Percentiles rank a stretch among this genome's conserved stretches.
phyloP scores from a whole-genome alignment of 2,329 filamentous ascomycete species.

The Exophiala calicioides region DNA sequence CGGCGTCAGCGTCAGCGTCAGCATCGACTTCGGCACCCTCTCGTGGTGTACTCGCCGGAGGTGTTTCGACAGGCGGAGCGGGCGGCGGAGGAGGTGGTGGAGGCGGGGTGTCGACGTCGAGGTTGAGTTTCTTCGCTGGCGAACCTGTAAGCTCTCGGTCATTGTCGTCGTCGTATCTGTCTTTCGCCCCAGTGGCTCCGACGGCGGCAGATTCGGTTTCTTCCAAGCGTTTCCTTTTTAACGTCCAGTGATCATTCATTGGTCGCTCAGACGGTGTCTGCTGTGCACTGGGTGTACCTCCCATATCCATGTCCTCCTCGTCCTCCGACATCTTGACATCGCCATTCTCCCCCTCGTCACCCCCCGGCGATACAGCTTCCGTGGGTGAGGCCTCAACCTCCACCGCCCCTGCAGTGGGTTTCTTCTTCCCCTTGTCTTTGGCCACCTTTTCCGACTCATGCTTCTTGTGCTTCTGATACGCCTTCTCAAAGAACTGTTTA shows the following conservation, averaged over 20 bases:
- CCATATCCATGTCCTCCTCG: slow-evolving; percentile 41
- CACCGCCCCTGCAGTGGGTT: slow-evolving; percentile 33
- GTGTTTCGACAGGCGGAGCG: slow-evolving; percentile 29
- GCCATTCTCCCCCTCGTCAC: slow-evolving; percentile 33
- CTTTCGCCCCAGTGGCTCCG: no score
- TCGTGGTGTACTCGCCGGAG: slow-evolving; percentile 26
- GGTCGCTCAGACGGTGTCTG: slow-evolving; percentile 21
- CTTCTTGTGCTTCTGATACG: slow-evolving; percentile 71
- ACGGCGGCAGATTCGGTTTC: slow-evolving; percentile 29
- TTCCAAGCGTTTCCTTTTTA: slow-evolving; percentile 65
- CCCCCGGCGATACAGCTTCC: slow-evolving; percentile 26
- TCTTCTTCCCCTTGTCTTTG: slow-evolving; percentile 37
- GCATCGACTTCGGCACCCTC: slow-evolving; percentile 9
- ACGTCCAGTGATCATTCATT: slow-evolving; percentile 33
- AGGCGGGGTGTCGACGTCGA: slow-evolving; percentile 31
- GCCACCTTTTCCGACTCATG: slow-evolving; percentile 66
- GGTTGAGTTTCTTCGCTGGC: slow-evolving; percentile 25
- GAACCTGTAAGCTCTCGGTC: slow-evolving; percentile 24
- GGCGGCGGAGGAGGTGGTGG: slow-evolving; percentile 37
- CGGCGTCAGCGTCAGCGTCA: slow-evolving; percentile 16
- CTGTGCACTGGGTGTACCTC: slow-evolving; percentile 33
- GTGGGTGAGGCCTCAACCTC: slow-evolving; percentile 30
- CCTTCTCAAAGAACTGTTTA: slow-evolving; percentile 83
- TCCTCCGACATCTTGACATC: slow-evolving; percentile 47
- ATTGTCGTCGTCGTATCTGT: no score